A percentile compares a stretch with the other conserved stretches of the same genome.
Conservation (phyloP, 495 filamentous ascomycete genomes). For the Xylaria flabelliformis region DNA sequence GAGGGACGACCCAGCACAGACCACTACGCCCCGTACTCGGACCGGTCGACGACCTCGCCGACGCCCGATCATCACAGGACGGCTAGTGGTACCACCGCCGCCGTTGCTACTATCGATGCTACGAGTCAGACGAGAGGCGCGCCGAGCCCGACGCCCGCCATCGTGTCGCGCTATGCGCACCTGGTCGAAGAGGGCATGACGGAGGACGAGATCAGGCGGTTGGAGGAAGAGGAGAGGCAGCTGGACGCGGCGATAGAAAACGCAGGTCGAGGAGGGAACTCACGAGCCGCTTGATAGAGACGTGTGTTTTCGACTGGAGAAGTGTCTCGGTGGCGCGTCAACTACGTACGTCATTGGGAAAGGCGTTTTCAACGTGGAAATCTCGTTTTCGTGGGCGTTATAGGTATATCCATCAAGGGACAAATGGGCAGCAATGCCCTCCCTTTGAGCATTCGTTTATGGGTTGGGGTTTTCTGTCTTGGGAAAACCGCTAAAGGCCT, state of each 20-base stretch:
- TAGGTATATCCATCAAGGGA: slow-evolving; percentile 25
- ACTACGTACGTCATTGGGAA: neutral
- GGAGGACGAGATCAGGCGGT: slow-evolving; percentile 50
- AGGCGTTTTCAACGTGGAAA: neutral
- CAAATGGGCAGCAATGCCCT: neutral
- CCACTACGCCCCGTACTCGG: slow-evolving; percentile 48
- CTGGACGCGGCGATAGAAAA: slow-evolving; percentile 56
- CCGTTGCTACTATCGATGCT: neutral
- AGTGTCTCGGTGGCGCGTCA: neutral
- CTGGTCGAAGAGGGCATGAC: slow-evolving; percentile 60
- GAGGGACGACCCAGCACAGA: neutral
- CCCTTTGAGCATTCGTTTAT: slow-evolving; percentile 21
- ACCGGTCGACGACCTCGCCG: slow-evolving; percentile 32
- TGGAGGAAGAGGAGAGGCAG: slow-evolving; percentile 58
- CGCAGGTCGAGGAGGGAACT: slow-evolving; percentile 36
- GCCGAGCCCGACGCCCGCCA: slow-evolving; percentile 26
- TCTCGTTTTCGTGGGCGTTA: slow-evolving; percentile 1
- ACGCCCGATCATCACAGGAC: slow-evolving; percentile 16
- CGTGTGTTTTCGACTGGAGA: neutral
- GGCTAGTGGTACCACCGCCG: slow-evolving; percentile 7
- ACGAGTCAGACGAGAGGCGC: slow-evolving; percentile 17
- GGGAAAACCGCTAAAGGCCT: neutral
- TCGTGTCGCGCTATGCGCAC: slow-evolving; percentile 47
- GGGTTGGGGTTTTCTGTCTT: neutral
- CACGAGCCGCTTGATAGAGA: neutral